Evolutionary conservation across 768 basidiomycete species (phyloP).

Genomic region (Tricholoma furcatifolium): DNA sequence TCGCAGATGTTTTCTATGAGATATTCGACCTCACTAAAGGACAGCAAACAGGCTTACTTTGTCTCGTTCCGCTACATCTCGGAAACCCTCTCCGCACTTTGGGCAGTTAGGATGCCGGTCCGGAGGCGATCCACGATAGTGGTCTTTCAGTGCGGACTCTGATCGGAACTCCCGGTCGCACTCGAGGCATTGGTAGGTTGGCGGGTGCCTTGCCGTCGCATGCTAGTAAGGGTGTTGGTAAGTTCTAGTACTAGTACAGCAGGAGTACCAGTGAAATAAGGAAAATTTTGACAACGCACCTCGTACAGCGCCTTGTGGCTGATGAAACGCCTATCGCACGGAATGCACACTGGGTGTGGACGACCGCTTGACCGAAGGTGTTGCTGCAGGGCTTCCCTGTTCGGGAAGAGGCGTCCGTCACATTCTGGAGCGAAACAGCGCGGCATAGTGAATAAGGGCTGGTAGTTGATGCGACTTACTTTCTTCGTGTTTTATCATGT

Average conservation of each 20-base stretch:
- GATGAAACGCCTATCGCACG: conserved; percentile 10
- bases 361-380: conserved; percentile 5
- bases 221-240: not conserved
- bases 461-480: not conserved
- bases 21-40: not conserved
- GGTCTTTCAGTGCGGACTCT: conserved; percentile 2
- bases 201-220: conserved; percentile 6
- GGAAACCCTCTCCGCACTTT: conserved; percentile 7
- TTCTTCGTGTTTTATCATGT: not conserved
- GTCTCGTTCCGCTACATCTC: not conserved
- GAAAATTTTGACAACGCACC: not conserved
- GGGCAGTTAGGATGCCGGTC: conserved; percentile 13
- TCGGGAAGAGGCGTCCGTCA: conserved; percentile 2
- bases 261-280: not conserved
- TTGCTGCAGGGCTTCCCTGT: conserved; percentile 12
- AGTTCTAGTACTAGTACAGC: not conserved
- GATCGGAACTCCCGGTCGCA: conserved; percentile 1
- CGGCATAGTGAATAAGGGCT: conserved; percentile 5
- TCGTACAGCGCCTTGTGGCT: conserved; percentile 4
- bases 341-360: conserved; percentile 7
- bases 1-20: not conserved
- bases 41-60: not conserved
- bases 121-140: conserved; percentile 5
- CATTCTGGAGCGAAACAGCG: conserved; percentile 10
- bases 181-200: not conserved